A percentile compares a stretch with the other conserved stretches of the same genome.
Evolutionary conservation across 1,139 yeast genomes (phyloP).

Genomic region (Saccharomyces hybrid): DNA sequence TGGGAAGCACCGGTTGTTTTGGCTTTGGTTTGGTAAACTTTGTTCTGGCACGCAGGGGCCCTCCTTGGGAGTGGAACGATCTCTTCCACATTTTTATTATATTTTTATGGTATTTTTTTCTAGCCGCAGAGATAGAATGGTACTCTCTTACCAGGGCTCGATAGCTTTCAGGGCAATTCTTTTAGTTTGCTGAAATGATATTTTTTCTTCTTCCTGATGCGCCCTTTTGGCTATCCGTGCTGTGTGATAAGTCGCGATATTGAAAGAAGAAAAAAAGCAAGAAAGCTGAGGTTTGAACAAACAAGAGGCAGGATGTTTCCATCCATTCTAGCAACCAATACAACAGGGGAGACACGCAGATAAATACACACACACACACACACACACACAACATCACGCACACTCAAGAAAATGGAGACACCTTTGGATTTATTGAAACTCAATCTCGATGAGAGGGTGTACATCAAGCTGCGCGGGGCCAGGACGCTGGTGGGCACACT

Average conservation of each 20-base stretch:
- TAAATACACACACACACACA: neutral
- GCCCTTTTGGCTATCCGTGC: neutral
- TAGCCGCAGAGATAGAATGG: neutral
- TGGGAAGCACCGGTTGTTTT: conserved; percentile 5
- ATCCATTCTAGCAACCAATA: neutral
- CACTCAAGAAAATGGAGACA: conserved; percentile 34
- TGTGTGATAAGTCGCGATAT: neutral
- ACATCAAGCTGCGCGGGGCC: conserved; percentile 92
- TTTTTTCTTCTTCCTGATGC: neutral
- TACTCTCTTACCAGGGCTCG: neutral
- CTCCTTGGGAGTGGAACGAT: conserved; percentile 3
- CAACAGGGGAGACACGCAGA: neutral
- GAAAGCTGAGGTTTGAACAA: neutral
- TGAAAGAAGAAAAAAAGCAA: neutral
- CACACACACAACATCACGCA: neutral
- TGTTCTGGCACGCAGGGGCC: conserved; percentile 18
- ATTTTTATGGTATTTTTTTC: neutral
- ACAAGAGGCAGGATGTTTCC: neutral
- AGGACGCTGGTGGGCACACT: conserved; percentile 84
- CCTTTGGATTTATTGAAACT: conserved; percentile 86
- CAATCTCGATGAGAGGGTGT: conserved; percentile 78
- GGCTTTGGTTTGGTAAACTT: conserved; percentile 27
- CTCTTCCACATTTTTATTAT: neutral
- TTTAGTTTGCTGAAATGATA: neutral
- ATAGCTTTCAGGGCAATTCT: neutral